phyloP scores from a whole-genome alignment of 2,329 filamentous ascomycete species.

The Aspergillus intermedius region DNA sequence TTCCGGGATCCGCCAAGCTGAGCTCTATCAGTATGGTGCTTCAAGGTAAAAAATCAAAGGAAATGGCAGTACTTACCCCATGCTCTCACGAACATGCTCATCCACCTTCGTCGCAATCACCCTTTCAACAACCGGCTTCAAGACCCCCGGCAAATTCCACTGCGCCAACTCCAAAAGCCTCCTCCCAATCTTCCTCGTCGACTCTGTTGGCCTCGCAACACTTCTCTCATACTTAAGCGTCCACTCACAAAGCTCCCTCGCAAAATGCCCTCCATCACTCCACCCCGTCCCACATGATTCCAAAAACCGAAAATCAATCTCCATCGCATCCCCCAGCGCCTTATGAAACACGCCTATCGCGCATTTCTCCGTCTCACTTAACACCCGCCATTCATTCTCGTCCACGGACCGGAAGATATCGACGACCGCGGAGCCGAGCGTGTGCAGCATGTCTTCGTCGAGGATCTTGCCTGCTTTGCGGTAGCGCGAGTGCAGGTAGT shows the following conservation, averaged over 20 bases:
- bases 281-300: slow-evolving; percentile 15
- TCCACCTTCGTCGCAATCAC: slow-evolving; percentile 4
- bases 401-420: slow-evolving; percentile 57
- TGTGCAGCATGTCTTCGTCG: slow-evolving; percentile 55
- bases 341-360: slow-evolving; percentile 59
- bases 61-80: slow-evolving; percentile 1
- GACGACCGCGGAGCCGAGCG: slow-evolving; percentile 51
- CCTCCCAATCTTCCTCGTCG: neutral
- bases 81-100: slow-evolving; percentile 1
- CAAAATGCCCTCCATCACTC: slow-evolving; percentile 21
- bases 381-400: slow-evolving; percentile 57
- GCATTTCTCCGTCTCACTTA: slow-evolving; percentile 58
- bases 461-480: slow-evolving; percentile 48
- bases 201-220: slow-evolving; percentile 3
- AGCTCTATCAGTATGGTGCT: neutral
- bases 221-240: slow-evolving; percentile 4
- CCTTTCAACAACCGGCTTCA: slow-evolving; percentile 1
- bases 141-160: neutral
- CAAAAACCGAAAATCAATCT: slow-evolving; percentile 38
- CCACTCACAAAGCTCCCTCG: slow-evolving; percentile 4
- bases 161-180: neutral
- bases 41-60: neutral
- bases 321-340: slow-evolving; percentile 58
- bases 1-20: neutral
- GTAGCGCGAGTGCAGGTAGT: slow-evolving; percentile 51